Conservation (phyloP, 2,329 filamentous ascomycete genomes). For the Whalleya microplaca region DNA sequence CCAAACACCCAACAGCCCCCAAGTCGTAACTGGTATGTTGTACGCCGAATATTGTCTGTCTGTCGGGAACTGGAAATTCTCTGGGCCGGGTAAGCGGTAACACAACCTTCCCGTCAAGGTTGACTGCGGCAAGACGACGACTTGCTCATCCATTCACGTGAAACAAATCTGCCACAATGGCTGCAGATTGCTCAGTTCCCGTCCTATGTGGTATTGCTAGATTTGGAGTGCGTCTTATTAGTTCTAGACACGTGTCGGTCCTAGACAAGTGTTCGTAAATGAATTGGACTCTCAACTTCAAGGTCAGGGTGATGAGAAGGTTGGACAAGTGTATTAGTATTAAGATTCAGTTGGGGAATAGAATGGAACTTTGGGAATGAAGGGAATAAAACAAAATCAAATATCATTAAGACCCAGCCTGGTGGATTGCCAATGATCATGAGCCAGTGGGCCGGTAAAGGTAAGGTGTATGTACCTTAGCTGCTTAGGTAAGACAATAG, state of each 20-base stretch:
- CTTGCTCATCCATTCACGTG: slow-evolving; percentile 1
- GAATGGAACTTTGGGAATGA: not conserved
- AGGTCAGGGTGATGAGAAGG: not conserved
- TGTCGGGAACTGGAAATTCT: slow-evolving; percentile 20
- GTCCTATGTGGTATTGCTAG: not conserved
- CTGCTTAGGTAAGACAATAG: not conserved
- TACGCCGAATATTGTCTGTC: not conserved
- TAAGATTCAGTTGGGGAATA: not conserved
- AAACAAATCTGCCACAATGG: slow-evolving; percentile 4
- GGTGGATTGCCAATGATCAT: slow-evolving; percentile 21
- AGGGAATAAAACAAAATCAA: slow-evolving; percentile 4
- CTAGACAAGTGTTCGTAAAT: not conserved
- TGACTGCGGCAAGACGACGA: not conserved
- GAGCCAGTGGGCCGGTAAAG: slow-evolving; percentile 23
- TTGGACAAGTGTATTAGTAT: not conserved
- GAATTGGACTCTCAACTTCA: not conserved
- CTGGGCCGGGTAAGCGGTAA: slow-evolving; percentile 15
- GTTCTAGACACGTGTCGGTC: not conserved
- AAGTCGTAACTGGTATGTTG: not conserved
- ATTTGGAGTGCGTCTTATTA: not conserved
- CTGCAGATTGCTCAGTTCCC: not conserved
- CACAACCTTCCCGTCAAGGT: slow-evolving; percentile 15
- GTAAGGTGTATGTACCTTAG: slow-evolving; percentile 6
- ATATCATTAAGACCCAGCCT: slow-evolving; percentile 24
- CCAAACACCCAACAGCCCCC: too few species aligned